phyloP scores from a whole-genome alignment of 2,329 filamentous ascomycete genomes.

The Dothidotthia symphoricarpi region DNA sequence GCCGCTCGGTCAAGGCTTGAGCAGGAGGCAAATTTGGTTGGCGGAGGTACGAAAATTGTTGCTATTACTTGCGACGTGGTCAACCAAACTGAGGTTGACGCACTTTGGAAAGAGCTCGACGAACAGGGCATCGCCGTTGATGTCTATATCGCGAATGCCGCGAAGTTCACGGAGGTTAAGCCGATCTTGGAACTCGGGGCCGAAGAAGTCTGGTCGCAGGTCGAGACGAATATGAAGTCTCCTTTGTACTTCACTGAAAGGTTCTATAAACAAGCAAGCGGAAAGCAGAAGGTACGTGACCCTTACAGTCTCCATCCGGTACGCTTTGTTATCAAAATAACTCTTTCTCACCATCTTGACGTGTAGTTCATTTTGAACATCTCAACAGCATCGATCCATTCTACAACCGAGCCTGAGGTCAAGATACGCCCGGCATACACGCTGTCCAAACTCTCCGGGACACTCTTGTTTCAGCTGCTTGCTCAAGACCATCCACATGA shows the following conservation, averaged over 20 bases:
- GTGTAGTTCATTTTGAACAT: no score
- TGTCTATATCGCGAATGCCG: slow-evolving; percentile 9
- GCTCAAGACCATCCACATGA: no score
- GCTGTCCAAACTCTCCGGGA: no score
- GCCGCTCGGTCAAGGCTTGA: neutral
- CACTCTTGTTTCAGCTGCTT: no score
- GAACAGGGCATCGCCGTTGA: slow-evolving; percentile 4
- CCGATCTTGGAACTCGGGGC: slow-evolving; percentile 4
- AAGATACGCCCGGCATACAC: no score
- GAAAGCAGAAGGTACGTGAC: no score
- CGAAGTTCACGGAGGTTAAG: slow-evolving; percentile 1
- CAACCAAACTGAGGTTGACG: slow-evolving; percentile 3
- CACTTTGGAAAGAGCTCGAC: slow-evolving; percentile 4
- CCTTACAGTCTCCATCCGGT: no score
- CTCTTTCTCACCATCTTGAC: no score
- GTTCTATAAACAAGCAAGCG: slow-evolving; percentile 4
- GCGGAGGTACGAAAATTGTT: slow-evolving; percentile 3
- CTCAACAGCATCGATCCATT: no score
- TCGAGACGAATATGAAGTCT: slow-evolving; percentile 10
- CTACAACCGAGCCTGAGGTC: no score
- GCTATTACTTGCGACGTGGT: slow-evolving; percentile 4
- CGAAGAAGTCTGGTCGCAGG: slow-evolving; percentile 5
- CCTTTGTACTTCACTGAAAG: slow-evolving; percentile 5
- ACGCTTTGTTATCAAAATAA: no score
- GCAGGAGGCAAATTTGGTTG: no score